These are phyloP conservation scores for Aegilops speltoides DNA, from an alignment of 176 grass and related monocot genomes.

Conservation along the genomic window DNA sequence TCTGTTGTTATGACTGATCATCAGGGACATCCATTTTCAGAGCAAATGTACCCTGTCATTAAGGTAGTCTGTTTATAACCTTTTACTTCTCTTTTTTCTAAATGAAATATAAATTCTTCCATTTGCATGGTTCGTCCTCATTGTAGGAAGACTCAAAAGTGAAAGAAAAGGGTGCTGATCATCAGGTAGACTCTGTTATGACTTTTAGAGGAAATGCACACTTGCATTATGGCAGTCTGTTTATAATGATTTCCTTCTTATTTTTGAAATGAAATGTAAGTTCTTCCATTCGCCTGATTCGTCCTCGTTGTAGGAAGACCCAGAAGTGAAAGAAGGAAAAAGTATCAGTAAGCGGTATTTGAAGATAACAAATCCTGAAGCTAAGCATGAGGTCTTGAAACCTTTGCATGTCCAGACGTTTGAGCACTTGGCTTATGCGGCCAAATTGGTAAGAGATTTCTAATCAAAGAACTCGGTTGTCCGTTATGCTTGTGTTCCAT, in stretches of 20 bases:
- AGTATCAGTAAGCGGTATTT: neutral
- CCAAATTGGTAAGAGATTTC: neutral
- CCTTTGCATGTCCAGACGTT: neutral
- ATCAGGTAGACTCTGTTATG: neutral
- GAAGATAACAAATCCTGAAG: neutral
- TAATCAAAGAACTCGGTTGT: neutral
- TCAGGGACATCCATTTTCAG: too few species aligned
- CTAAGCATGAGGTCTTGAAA: neutral
- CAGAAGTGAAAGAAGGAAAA: neutral
- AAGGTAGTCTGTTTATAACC: too few species aligned
- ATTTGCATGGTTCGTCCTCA: too few species aligned
- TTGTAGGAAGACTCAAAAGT: too few species aligned
- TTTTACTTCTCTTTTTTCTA: too few species aligned
- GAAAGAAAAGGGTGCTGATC: too few species aligned
- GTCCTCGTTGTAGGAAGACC: neutral
- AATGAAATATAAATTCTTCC: too few species aligned
- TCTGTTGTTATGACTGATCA: too few species aligned
- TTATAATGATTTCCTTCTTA: neutral
- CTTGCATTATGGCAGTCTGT: neutral
- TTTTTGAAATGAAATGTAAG: neutral
- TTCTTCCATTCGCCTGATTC: neutral
- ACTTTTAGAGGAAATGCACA: neutral
- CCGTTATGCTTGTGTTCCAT: neutral
- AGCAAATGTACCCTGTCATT: too few species aligned
- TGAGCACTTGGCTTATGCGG: neutral